These are phyloP conservation scores for Myriangium duriaei DNA, from an alignment of 2,329 filamentous ascomycete genomes.

Conservation along the genomic window DNA sequence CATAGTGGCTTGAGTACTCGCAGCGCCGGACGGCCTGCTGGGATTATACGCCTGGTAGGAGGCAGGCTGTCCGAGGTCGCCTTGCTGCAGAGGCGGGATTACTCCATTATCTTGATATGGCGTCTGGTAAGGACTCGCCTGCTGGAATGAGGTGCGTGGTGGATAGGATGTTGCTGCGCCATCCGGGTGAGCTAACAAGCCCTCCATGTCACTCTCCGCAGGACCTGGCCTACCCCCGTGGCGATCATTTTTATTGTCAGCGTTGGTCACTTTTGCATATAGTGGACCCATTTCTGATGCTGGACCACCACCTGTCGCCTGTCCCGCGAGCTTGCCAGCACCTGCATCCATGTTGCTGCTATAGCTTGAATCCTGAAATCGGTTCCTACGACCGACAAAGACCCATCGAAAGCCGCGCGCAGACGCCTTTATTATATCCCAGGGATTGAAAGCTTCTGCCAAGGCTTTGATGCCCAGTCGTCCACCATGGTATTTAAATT, in stretches of 20 bases:
- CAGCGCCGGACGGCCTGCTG: not conserved
- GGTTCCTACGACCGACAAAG: slow-evolving; percentile 55
- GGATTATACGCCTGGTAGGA: slow-evolving; percentile 1
- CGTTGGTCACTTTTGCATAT: slow-evolving; percentile 4
- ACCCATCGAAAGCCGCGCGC: slow-evolving; percentile 70
- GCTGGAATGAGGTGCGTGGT: not conserved
- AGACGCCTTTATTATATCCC: slow-evolving; percentile 72
- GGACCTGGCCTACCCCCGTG: not conserved
- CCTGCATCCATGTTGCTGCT: slow-evolving; percentile 8
- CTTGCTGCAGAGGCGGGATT: not conserved
- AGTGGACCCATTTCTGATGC: slow-evolving; percentile 2
- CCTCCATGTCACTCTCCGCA: slow-evolving; percentile 8
- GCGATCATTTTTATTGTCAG: not conserved
- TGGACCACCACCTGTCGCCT: not conserved
- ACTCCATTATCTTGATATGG: not conserved
- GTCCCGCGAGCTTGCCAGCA: not conserved
- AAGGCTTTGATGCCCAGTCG: slow-evolving; percentile 53
- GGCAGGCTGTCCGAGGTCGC: not conserved
- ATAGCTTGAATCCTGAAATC: slow-evolving; percentile 34
- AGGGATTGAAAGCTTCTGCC: slow-evolving; percentile 61
- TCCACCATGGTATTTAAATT: slow-evolving; percentile 47
- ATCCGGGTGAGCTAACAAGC: slow-evolving; percentile 8
- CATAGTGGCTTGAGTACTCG: slow-evolving; percentile 5
- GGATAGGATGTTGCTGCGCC: not conserved
- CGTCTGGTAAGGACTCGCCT: not conserved